Percentiles rank a stretch among this genome's conserved stretches.
phyloP scores from a whole-genome alignment of 2,329 filamentous ascomycete species.

The Aspergillus quadrilineatus region DNA sequence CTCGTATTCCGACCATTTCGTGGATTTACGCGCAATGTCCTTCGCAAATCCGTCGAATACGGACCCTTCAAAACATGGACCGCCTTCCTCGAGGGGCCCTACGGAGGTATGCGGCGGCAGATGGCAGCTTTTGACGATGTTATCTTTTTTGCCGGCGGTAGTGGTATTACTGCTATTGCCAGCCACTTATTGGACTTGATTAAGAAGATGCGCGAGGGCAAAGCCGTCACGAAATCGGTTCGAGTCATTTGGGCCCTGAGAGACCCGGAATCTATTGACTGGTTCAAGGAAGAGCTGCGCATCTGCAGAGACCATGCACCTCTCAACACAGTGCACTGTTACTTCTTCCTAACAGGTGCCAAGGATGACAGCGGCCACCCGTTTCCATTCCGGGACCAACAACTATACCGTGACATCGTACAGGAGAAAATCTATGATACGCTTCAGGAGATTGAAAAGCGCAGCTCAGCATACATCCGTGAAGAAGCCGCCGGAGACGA shows the following conservation, averaged over 20 bases:
- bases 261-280: slow-evolving; percentile 89
- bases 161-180: slow-evolving; percentile 89
- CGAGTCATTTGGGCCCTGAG: slow-evolving; percentile 94
- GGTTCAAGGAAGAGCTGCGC: slow-evolving; percentile 92
- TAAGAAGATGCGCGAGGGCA: slow-evolving; percentile 92
- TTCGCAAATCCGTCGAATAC: slow-evolving; percentile 79
- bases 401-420: slow-evolving; percentile 70
- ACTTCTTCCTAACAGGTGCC: slow-evolving; percentile 87
- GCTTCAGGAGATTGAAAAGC: slow-evolving; percentile 81
- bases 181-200: slow-evolving; percentile 91
- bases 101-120: slow-evolving; percentile 88
- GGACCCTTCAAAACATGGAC: slow-evolving; percentile 90
- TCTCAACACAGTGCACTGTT: slow-evolving; percentile 83
- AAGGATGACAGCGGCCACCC: slow-evolving; percentile 51
- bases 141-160: slow-evolving; percentile 88
- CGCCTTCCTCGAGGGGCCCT: slow-evolving; percentile 89
- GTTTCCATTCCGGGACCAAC: slow-evolving; percentile 38
- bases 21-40: slow-evolving; percentile 82
- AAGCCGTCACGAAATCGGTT: slow-evolving; percentile 86
- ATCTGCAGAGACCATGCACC: slow-evolving; percentile 90
- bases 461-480: slow-evolving; percentile 78
- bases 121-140: slow-evolving; percentile 91
- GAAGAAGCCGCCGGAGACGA: slow-evolving; percentile 77
- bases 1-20: slow-evolving; percentile 89
- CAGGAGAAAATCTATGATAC: slow-evolving; percentile 87